Percentiles rank a stretch among this genome's conserved stretches.
phyloP scores from a whole-genome alignment of 1,284 basidiomycete genomes.

The Wallemia hederae region DNA sequence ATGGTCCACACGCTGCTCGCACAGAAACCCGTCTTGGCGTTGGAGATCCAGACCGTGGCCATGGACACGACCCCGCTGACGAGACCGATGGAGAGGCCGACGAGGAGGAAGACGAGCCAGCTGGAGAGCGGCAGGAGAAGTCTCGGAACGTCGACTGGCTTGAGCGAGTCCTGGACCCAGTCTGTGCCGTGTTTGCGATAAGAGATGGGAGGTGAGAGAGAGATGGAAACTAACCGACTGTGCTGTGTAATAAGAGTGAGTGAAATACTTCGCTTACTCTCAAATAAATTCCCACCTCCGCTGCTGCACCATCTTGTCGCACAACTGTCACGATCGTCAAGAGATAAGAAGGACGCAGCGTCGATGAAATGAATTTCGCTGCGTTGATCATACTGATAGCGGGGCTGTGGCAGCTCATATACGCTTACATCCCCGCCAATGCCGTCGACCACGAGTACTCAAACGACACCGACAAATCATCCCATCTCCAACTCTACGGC shows the following conservation, averaged over 20 bases:
- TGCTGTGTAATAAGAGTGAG: too few relatives aligned
- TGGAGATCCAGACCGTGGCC: conserved; percentile 88
- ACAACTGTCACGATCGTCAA: too few relatives aligned
- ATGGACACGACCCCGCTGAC: conserved; percentile 88
- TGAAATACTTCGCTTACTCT: too few relatives aligned
- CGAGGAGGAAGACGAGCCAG: neutral
- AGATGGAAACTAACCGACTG: too few relatives aligned
- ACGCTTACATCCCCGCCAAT: neutral
- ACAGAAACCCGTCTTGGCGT: conserved; percentile 92
- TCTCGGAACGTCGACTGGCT: neutral
- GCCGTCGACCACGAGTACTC: neutral
- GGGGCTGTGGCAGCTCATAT: neutral
- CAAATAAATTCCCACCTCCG: too few relatives aligned
- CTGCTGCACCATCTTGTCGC: too few relatives aligned
- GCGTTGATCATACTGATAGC: neutral
- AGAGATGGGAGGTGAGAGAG: too few relatives aligned
- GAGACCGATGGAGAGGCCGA: conserved; percentile 68
- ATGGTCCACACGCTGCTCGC: conserved; percentile 94
- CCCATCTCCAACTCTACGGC: neutral
- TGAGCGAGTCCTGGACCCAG: neutral
- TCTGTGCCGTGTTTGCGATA: too few relatives aligned
- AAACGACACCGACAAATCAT: neutral
- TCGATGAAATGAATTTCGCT: neutral
- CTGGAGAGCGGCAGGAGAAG: conserved; percentile 1
- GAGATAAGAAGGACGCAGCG: too few relatives aligned